Base-by-base conservation (phyloP, 805 yeast species). In the Kazachstania martiniae region DNA sequence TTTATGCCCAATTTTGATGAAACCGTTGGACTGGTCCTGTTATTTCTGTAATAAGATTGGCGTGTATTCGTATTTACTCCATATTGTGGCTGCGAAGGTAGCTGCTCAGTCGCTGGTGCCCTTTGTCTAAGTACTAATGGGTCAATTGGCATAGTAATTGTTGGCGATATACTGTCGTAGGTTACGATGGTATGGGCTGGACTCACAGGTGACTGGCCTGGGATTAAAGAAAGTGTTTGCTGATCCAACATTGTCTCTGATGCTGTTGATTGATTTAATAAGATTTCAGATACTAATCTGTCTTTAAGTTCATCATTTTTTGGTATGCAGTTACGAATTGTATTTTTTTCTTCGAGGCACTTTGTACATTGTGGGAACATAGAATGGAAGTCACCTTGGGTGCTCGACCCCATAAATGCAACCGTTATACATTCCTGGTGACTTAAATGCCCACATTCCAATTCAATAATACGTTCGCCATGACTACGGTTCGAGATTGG, bases 391-490 rank as follows among this genome's bases (percentile, higher is more conserved):
- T 49, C 46, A 8, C 33, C 27, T 17, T 28, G 36, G 4, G 29
- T 13, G 13, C 41, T 21, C 15, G 29, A 35, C 4, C 56, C 63
- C n/a, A n/a, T n/a, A 45, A 65, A 47, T 15, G 60, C 60, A 6
- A 72, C 47, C 3, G 55, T 36, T 12, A 74, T 58, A 46, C 85
- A 77, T 34, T 73, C 72, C 32, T 72, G 76, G 47, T 77, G 85
- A 25, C 66, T 59, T 27, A 58, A 51, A 46, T 76, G 81, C 1
- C 66, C 69, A 53, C 85, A 77, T 25, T 50, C 51, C 21, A 76
- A 54, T 35, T 64, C 66, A 10, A 75, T 51, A 2, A 72, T 50
- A 28, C 57, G 61, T 42, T 66, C 77, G 8, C 64, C 58, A 13
- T 51, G 51, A 18, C 68, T 54, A 29, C 66, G 68, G 18, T 65